Evolutionary conservation across 2,329 filamentous ascomycete genomes (phyloP).

Genomic region (Fusarium dimerum): DNA sequence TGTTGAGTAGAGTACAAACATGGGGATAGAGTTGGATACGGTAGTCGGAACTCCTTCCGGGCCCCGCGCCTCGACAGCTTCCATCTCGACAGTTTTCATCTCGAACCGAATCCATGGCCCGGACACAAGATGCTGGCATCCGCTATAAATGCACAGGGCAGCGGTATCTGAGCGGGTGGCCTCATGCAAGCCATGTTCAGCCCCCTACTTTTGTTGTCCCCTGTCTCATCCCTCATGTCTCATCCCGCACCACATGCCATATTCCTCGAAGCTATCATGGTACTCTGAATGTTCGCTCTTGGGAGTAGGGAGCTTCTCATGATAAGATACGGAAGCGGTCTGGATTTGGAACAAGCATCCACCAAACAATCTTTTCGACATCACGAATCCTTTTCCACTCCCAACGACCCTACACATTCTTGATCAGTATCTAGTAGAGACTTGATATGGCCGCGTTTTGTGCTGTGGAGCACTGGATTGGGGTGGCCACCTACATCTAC

Average conservation of each 20-base stretch:
- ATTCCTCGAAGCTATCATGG: not conserved
- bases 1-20: conserved; percentile 8
- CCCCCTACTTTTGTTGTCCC: not conserved
- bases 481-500: too few relatives aligned
- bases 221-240: not conserved
- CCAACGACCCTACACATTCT: not conserved
- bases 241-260: too few relatives aligned
- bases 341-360: not conserved
- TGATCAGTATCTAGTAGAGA: too few relatives aligned
- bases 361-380: not conserved
- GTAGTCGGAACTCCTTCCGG: conserved; percentile 13
- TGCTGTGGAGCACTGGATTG: too few relatives aligned
- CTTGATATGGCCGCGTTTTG: too few relatives aligned
- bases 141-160: not conserved
- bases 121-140: not conserved
- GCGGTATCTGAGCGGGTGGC: not conserved
- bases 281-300: not conserved
- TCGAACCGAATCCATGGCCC: not conserved
- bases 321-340: conserved; percentile 10
- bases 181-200: not conserved
- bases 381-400: not conserved
- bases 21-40: conserved; percentile 5
- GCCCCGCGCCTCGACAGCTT: conserved; percentile 9
- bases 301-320: conserved; percentile 2
- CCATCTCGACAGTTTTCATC: conserved; percentile 9